Evolutionary conservation across 2,329 filamentous ascomycete species (phyloP), one percentile per base, ranked within the genome.

Genomic region (Tolypocladium capitatum): DNA sequence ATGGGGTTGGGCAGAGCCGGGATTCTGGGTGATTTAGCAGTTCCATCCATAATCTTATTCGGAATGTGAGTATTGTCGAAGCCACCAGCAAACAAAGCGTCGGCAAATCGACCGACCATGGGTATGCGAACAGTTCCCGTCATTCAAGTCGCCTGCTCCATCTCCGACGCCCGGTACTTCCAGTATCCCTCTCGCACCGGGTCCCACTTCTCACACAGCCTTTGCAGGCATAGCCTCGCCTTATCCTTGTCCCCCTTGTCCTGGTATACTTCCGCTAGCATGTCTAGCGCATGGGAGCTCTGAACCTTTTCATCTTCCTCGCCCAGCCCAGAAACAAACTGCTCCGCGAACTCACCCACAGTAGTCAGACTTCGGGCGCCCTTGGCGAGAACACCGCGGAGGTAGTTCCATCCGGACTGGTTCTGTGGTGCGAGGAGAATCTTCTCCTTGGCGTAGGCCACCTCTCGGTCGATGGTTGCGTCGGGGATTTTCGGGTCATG

Each of bases 371-470:
- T 58, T 30, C 81, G 63, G 0, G 74, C 80, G 1, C 79, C 80
- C 58, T 87, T 85, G 49, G 74, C 73, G 50, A 94, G 64, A 43
- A 88, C 80, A 3, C 86, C 92, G 31, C 81, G 73, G 14, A 96
- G 71, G 65, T 96, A 98, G 64, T 89, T 92, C 92, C 92, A 98
- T 1, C 89, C 78, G 55, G 86, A 91, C 64, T 89, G 86, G 65
- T 97, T 98, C 73, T 97, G 90, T 42, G 92, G 92, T 36, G 90
- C 89, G 52, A 84, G 71, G 32, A 71, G 65, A 51, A 94, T 87
- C 61, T 85, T 86, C 43, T 75, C 71, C 68, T 87, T 75, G 7
- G 85, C 80, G 61, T 83, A 94, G 52, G 72, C 69, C 35, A 94
- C 65, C 69, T 98, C 92, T 32, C 84, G 72, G 52, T 89, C 78